Evolutionary conservation across 192 early-diverging fungal genomes (phyloP), one percentile per base, ranked within the genome.

Genomic region (Coemansia sp.): DNA sequence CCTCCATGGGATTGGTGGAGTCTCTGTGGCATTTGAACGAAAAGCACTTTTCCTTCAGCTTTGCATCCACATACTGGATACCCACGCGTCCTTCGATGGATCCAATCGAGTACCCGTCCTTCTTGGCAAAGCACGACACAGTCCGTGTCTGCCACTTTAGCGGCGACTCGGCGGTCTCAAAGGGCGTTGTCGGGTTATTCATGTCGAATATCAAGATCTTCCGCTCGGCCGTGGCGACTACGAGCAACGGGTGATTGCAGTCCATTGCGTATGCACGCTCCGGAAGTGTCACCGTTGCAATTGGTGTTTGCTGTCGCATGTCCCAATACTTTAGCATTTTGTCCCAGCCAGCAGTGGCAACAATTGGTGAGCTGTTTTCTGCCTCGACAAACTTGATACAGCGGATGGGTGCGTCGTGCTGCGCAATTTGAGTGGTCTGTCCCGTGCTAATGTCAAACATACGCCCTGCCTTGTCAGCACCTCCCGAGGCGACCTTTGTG

Each of bases 321-420:
- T 99, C 95, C 96, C 96, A 99, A 74, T 96, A 99, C 84, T 96
- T 93, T 56, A 96, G 61, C 9, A 92, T 94, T 76, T 97, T 97
- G 79, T 98, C 96, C 95, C 95, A 98, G 58, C 91, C 89, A 28
- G 92, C 96, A 9, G 96, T 97, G 2, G 90, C 92, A 24, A 95
- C 42, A 40, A 95, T 87, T 33, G 85, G 82, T 18, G 85, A 65
- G 56, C 66, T 67, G 77, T 76, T 42, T 69, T 71, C 68, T 69
- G 84, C 59, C 71, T 97, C 91, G 3, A 96, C 85, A 68, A 87
- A 95, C 58, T 86, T 84, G 34, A 90, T 85, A 68, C 88, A 88
- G 66, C 86, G 85, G 73, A 98, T 94, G 40, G 94, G 88, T n/a
- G 83, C 92, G 56, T 95, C 94, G 74, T 98, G 96, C 56, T 87